Evolutionary conservation across 176 grass and related monocot species (phyloP).

Genomic region (Juncus inflexus): DNA sequence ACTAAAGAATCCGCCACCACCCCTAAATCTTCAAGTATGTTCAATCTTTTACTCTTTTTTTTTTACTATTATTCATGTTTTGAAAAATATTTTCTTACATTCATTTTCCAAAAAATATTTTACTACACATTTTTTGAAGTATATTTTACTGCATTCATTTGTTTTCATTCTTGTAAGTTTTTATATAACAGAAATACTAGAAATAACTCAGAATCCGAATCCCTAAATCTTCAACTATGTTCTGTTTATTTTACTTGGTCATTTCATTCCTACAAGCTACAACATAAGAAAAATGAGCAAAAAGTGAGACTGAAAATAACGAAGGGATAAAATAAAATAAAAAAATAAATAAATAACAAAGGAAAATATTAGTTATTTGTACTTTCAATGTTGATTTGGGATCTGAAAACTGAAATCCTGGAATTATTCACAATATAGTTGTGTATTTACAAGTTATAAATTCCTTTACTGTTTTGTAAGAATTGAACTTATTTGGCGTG

Average conservation of each 20-base stretch:
- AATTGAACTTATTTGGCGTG: background rate
- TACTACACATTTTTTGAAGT: background rate
- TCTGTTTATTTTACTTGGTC: no score
- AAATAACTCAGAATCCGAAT: background rate
- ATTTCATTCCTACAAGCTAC: no score
- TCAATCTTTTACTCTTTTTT: background rate
- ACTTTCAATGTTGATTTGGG: background rate
- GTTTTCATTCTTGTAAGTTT: background rate
- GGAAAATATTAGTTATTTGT: no score
- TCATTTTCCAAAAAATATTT: background rate
- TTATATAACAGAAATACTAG: background rate
- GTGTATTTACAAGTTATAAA: background rate
- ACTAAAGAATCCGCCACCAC: constrained; percentile 47
- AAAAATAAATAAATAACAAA: no score
- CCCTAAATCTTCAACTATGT: no score
- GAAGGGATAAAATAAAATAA: no score
- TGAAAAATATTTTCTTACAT: background rate
- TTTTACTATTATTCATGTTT: background rate
- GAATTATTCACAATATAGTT: background rate
- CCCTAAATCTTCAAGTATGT: constrained; percentile 65
- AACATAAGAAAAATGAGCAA: no score
- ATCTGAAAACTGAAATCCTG: background rate
- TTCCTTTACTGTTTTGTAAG: background rate
- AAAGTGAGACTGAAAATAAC: no score
- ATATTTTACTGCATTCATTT: background rate